These are phyloP conservation scores for Claviceps monticola DNA, from an alignment of 2,329 filamentous ascomycete species.

Conservation along the genomic window DNA sequence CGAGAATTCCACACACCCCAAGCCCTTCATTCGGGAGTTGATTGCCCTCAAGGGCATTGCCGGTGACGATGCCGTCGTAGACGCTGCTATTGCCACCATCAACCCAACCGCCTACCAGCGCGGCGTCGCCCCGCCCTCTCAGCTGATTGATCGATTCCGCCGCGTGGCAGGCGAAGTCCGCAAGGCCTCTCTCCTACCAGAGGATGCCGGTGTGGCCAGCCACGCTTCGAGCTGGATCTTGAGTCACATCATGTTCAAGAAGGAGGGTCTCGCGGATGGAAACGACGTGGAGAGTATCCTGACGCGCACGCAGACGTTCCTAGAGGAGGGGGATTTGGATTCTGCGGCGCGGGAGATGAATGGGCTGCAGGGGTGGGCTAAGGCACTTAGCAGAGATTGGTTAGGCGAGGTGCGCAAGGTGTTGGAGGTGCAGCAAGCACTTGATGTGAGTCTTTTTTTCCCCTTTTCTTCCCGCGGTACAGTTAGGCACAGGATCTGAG, in stretches of 20 bases:
- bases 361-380: constrained; percentile 81
- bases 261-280: constrained; percentile 69
- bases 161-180: constrained; percentile 83
- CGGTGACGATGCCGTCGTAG: constrained; percentile 69
- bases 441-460: constrained; percentile 57
- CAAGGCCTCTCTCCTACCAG: constrained; percentile 84
- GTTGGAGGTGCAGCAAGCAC: constrained; percentile 86
- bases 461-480: too few species aligned
- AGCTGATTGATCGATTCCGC: constrained; percentile 91
- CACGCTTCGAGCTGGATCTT: constrained; percentile 83
- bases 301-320: constrained; percentile 71
- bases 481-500: too few species aligned
- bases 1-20: constrained; percentile 54
- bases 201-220: constrained; percentile 85
- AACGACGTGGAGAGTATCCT: constrained; percentile 90
- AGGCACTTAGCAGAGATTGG: constrained; percentile 91
- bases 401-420: constrained; percentile 79
- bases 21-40: constrained; percentile 83
- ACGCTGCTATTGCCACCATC: constrained; percentile 91
- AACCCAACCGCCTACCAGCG: constrained; percentile 88
- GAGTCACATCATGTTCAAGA: constrained; percentile 93
- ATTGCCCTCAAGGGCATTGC: constrained; percentile 91
- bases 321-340: constrained; percentile 90
- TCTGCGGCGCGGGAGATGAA: constrained; percentile 93
- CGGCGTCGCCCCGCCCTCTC: constrained; percentile 68